Conservation (phyloP, 164 flowering plant genomes). For the Aristolochia californica region DNA sequence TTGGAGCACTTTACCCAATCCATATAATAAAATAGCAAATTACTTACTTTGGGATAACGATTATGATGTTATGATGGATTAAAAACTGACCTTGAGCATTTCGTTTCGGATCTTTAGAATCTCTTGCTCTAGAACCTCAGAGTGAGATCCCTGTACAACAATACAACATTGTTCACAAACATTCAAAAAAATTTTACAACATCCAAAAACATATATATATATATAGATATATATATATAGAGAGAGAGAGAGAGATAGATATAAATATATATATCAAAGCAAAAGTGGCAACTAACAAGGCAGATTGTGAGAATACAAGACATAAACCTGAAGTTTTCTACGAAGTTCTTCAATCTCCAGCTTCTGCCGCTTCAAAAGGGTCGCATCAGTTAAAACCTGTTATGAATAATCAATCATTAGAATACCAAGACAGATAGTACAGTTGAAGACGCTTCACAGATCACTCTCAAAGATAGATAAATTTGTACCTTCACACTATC, state of each 20-base stretch:
- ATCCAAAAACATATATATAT: no score
- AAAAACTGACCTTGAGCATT: constrained; percentile 61
- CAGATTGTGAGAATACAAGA: constrained; percentile 5
- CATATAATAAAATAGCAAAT: no score
- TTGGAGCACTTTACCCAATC: no score
- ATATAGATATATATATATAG: background rate
- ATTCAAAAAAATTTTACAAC: no score
- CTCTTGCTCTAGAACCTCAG: constrained; percentile 84
- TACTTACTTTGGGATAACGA: no score
- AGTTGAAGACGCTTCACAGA: background rate
- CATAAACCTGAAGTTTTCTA: constrained; percentile 65
- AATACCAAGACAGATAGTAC: background rate
- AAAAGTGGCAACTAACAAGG: background rate
- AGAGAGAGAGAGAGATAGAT: background rate
- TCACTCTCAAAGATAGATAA: no score
- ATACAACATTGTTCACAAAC: background rate
- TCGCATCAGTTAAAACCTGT: constrained; percentile 90
- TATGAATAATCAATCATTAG: constrained; percentile 10
- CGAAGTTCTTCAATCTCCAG: constrained; percentile 90
- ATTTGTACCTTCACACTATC: no score
- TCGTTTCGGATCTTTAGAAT: constrained; percentile 81
- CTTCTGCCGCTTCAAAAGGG: constrained; percentile 83
- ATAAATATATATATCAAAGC: background rate
- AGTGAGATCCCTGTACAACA: constrained; percentile 64
- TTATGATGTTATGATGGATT: no score